Conservation (phyloP, 116 monocot species). For the Papilionanthe hybrid region DNA sequence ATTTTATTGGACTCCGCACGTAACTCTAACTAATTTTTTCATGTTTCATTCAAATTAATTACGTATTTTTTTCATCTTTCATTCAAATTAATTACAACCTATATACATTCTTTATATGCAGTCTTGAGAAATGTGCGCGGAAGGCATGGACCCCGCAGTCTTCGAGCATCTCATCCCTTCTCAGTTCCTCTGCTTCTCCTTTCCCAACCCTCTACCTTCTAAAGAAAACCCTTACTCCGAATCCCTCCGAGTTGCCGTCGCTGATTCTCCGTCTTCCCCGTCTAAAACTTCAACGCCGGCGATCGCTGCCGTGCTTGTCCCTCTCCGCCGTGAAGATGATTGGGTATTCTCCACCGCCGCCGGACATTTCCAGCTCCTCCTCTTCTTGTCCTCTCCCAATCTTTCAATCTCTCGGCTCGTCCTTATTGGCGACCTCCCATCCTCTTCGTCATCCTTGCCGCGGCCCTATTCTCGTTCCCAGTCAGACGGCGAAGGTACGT, state of each 20-base stretch:
- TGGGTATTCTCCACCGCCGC: conserved; percentile 77
- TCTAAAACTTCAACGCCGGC: not conserved
- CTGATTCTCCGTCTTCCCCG: conserved; percentile 48
- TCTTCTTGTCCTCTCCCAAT: conserved; percentile 22
- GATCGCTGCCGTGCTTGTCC: conserved; percentile 62
- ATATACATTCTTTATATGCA: too few species aligned
- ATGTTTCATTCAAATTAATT: too few species aligned
- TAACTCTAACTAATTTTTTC: too few species aligned
- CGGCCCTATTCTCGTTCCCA: conserved; percentile 19
- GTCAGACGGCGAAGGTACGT: not conserved
- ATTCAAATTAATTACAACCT: too few species aligned
- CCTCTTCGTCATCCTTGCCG: conserved; percentile 11
- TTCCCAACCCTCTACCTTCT: conserved; percentile 42
- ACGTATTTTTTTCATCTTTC: too few species aligned
- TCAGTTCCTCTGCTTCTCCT: conserved; percentile 52
- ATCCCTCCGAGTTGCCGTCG: conserved; percentile 55
- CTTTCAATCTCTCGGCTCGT: conserved; percentile 47
- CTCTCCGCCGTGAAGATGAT: conserved; percentile 62
- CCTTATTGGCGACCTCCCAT: conserved; percentile 38
- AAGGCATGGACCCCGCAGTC: not conserved
- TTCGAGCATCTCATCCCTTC: conserved; percentile 35
- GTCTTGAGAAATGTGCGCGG: conserved; percentile 3
- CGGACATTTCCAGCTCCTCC: conserved; percentile 74
- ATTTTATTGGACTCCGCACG: too few species aligned
- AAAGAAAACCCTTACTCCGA: conserved; percentile 9